These are phyloP conservation scores for Colletotrichum gigasporum DNA, from an alignment of 2,329 filamentous ascomycete species.

Conservation along the genomic window DNA sequence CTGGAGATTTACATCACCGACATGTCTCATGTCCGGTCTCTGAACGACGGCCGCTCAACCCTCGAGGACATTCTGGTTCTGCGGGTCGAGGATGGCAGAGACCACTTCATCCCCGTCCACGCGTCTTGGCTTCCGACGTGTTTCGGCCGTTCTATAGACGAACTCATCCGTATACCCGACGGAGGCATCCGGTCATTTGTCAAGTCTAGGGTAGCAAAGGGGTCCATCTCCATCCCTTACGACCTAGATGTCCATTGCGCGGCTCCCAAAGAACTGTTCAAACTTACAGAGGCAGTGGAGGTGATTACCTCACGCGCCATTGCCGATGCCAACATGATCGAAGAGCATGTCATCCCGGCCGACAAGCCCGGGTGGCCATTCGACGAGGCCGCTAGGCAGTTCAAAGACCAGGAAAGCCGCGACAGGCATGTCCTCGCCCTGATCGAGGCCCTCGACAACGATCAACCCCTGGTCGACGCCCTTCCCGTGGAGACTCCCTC, in stretches of 20 bases:
- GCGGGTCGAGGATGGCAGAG: slow-evolving; percentile 82
- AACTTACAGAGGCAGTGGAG: slow-evolving; percentile 83
- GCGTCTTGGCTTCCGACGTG: slow-evolving; percentile 83
- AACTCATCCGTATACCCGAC: slow-evolving; percentile 85
- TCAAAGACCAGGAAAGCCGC: slow-evolving; percentile 38
- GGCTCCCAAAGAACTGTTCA: slow-evolving; percentile 88
- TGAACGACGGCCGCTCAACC: slow-evolving; percentile 74
- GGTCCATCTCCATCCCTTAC: slow-evolving; percentile 61
- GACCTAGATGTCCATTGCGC: slow-evolving; percentile 74
- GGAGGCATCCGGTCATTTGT: slow-evolving; percentile 75
- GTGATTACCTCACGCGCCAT: slow-evolving; percentile 63
- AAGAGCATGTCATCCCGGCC: slow-evolving; percentile 59
- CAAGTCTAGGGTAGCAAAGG: slow-evolving; percentile 40
- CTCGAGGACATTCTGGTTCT: slow-evolving; percentile 91
- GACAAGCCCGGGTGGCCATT: slow-evolving; percentile 70
- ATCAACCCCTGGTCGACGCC: slow-evolving; percentile 66
- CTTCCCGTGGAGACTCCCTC: slow-evolving; percentile 72
- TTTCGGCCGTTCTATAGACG: slow-evolving; percentile 87
- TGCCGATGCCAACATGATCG: slow-evolving; percentile 71
- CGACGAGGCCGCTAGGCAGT: slow-evolving; percentile 49
- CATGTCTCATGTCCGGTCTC: slow-evolving; percentile 68
- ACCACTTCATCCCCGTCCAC: slow-evolving; percentile 88
- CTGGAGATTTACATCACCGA: slow-evolving; percentile 74
- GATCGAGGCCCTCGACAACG: slow-evolving; percentile 78
- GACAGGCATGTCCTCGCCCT: slow-evolving; percentile 46